Evolutionary conservation across 140 eudicot species (phyloP).

Genomic region (Erigeron philadelphicus): DNA sequence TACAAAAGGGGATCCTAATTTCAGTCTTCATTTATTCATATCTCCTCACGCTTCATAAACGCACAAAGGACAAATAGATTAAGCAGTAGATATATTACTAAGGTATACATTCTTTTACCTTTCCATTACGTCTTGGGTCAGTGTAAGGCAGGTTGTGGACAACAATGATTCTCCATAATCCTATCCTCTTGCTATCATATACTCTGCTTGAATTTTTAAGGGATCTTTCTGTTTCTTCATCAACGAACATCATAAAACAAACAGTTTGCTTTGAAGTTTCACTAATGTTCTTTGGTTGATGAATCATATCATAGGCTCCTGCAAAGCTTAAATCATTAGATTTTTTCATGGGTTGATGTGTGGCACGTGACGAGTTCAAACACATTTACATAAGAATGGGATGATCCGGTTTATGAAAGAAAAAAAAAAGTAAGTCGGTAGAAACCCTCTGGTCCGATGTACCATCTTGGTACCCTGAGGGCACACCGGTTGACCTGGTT

Average conservation of each 20-base stretch:
- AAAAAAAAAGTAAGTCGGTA: too few species aligned
- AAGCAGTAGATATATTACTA: not conserved
- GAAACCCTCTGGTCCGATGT: too few species aligned
- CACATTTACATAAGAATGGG: not conserved
- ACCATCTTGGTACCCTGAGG: too few species aligned
- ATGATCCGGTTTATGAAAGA: not conserved
- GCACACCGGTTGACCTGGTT: not conserved
- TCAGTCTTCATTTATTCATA: not conserved
- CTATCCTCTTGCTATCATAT: slow-evolving; percentile 47
- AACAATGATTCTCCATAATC: slow-evolving; percentile 68
- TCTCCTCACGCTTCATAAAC: not conserved
- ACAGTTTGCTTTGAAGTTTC: slow-evolving; percentile 47
- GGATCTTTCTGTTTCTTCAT: slow-evolving; percentile 60
- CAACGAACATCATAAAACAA: slow-evolving; percentile 76
- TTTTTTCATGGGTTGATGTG: not conserved
- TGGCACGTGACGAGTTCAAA: not conserved
- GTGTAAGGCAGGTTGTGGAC: slow-evolving; percentile 70
- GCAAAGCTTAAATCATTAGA: slow-evolving; percentile 16
- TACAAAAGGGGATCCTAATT: not conserved
- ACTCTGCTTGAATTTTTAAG: slow-evolving; percentile 43
- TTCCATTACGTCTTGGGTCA: slow-evolving; percentile 86
- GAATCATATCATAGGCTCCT: slow-evolving; percentile 56
- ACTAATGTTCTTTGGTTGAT: slow-evolving; percentile 59
- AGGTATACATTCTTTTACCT: slow-evolving; percentile 35
- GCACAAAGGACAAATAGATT: not conserved